These are phyloP conservation scores for Dendryphion nanum DNA, from an alignment of 2,329 filamentous ascomycete genomes.

Conservation along the genomic window DNA sequence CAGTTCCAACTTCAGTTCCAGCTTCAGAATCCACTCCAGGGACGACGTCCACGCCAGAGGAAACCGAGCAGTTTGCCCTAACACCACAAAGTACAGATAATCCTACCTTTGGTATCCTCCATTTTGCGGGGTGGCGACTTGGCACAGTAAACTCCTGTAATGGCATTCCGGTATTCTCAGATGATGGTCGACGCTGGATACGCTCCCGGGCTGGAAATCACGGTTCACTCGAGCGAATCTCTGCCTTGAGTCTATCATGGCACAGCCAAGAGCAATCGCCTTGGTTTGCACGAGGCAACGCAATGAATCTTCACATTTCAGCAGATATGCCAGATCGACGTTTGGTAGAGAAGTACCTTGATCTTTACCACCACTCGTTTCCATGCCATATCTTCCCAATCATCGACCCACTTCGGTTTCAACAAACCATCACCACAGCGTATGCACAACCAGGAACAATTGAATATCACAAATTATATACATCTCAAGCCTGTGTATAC, in stretches of 20 bases:
- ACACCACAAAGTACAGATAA: not conserved
- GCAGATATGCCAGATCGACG: not conserved
- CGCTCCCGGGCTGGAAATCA: not conserved
- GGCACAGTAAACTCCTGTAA: slow-evolving; percentile 1
- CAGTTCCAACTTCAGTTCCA: too few relatives aligned
- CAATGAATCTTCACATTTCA: not conserved
- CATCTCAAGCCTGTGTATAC: not conserved
- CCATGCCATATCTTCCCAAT: slow-evolving; percentile 2
- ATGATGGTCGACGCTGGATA: slow-evolving; percentile 2
- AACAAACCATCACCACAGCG: not conserved
- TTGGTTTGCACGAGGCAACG: not conserved
- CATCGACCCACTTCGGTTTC: not conserved
- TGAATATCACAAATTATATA: not conserved
- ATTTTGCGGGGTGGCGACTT: not conserved
- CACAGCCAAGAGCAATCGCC: not conserved
- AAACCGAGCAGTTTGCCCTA: not conserved
- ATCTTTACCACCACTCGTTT: slow-evolving; percentile 1
- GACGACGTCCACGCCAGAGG: not conserved
- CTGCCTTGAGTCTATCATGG: not conserved
- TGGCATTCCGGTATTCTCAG: slow-evolving; percentile 4
- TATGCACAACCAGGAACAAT: not conserved
- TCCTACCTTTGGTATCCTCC: not conserved
- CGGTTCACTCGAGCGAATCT: not conserved
- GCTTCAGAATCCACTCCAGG: too few relatives aligned
- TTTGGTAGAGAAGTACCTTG: slow-evolving; percentile 1